Base-by-base conservation (phyloP, 78 protist species). In the Dictyostelium intermedium region DNA sequence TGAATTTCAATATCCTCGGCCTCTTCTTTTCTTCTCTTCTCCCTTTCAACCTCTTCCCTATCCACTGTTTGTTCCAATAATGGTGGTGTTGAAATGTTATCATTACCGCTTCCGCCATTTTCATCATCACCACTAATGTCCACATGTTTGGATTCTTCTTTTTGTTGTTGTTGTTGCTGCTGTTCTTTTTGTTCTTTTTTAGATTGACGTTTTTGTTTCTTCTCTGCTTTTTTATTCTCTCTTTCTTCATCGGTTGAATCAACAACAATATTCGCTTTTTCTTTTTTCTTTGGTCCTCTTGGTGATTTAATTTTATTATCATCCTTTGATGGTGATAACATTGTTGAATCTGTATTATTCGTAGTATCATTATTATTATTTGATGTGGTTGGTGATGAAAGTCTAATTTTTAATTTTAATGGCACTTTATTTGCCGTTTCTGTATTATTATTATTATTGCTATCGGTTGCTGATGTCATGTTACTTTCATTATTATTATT, bases 271-370 rank as follows among this genome's bases (percentile, higher is more conserved):
- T 37, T 30, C 23, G 1, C 0, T 39, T 39, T 39, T 25, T 20
- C 13, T 2, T 37, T 32, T 37, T 60, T 82, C 66, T 61, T 45
- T 61, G 50, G 32, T 39, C 30, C 20, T 45, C 45, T 27, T 37
- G 89, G 79, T 25, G 89, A 34, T 82, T 53, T 60, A 70, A 77
- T 20, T 25, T 80, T 39, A 45, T 79, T 41, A 18, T 60, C n/a
- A 20, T 72, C 91, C 18, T 84, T 70, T 30, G 77, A 32, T 70
- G 77, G 77, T 32, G 77, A 32, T 70, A 14, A 27, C n/a, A 50
- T 50, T 5, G 5, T 50, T 50, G 61, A 16, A 69, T 69, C 77
- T 10, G 77, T 70, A 32, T 32, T 32, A 70, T 70, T 70, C 56
- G 83, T 18, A 18, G 73, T 47, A 27, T 10, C 1, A 35, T 35